A percentile compares a stretch with the other conserved stretches of the same genome.
Evolutionary conservation across 345 rosid genomes (phyloP).

Genomic region (Pugionium dolabratum): DNA sequence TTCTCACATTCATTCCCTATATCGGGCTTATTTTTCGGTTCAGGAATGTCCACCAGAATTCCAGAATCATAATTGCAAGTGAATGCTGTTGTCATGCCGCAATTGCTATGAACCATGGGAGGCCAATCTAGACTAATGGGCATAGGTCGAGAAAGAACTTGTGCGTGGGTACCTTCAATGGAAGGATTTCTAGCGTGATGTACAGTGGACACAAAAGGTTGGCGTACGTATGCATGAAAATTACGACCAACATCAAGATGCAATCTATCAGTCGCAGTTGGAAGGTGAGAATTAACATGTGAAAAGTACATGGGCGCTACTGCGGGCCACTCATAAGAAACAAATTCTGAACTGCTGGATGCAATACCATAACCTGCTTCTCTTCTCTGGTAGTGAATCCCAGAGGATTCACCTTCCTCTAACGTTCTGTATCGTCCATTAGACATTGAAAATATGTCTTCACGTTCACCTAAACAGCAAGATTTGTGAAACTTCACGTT

Average conservation of each 20-base stretch:
- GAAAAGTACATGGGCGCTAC: constrained; percentile 72
- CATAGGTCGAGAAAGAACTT: constrained; percentile 65
- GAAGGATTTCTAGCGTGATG: constrained; percentile 76
- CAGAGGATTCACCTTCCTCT: constrained; percentile 45
- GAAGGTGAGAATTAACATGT: constrained; percentile 67
- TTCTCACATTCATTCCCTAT: constrained; percentile 68
- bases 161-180: constrained; percentile 64
- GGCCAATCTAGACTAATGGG: constrained; percentile 98
- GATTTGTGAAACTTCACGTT: constrained; percentile 39
- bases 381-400: constrained; percentile 45
- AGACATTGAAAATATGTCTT: constrained; percentile 37
- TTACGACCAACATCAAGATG: constrained; percentile 93
- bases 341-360: constrained; percentile 51
- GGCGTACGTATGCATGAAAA: constrained; percentile 74
- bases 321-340: constrained; percentile 90
- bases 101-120: constrained; percentile 77
- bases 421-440: constrained; percentile 39
- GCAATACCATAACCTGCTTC: constrained; percentile 41
- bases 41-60: constrained; percentile 67
- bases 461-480: constrained; percentile 36
- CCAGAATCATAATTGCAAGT: constrained; percentile 75
- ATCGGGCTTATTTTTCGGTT: constrained; percentile 54
- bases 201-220: constrained; percentile 68
- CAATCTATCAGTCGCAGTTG: constrained; percentile 87
- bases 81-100: constrained; percentile 66